These are phyloP conservation scores for Epichloe gansuensis DNA, from an alignment of 2,329 filamentous ascomycete species.

Conservation along the genomic window DNA sequence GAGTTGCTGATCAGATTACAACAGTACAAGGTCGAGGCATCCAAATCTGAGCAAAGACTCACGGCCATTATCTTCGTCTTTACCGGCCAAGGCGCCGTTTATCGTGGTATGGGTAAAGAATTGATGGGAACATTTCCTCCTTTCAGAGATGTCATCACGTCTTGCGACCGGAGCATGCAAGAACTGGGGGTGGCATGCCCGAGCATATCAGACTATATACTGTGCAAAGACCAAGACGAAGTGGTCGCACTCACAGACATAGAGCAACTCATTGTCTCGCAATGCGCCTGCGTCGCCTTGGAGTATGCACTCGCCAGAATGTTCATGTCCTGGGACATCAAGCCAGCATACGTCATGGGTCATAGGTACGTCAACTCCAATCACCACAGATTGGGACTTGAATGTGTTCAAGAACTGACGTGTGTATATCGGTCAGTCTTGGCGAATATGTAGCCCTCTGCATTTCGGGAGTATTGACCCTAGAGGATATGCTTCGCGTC, in stretches of 20 bases:
- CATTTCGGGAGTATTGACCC: slow-evolving; percentile 58
- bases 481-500: slow-evolving; percentile 58
- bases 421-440: slow-evolving; percentile 23
- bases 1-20: no score
- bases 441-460: slow-evolving; percentile 37
- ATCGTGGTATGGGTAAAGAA: slow-evolving; percentile 27
- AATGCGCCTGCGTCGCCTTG: slow-evolving; percentile 11
- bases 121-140: slow-evolving; percentile 33
- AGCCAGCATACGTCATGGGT: slow-evolving; percentile 42
- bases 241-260: no score
- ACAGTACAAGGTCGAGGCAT: no score
- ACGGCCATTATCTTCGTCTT: not conserved
- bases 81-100: not conserved
- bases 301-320: slow-evolving; percentile 43
- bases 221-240: no score
- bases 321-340: slow-evolving; percentile 39
- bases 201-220: no score
- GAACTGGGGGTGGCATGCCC: no score
- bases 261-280: no score
- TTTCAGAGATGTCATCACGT: not conserved
- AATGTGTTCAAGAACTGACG: not conserved
- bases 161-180: not conserved
- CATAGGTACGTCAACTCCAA: slow-evolving; percentile 18
- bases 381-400: no score
- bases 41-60: no score